phyloP scores from a whole-genome alignment of 2,329 filamentous ascomycete genomes.

The Xylariaceae sp. region DNA sequence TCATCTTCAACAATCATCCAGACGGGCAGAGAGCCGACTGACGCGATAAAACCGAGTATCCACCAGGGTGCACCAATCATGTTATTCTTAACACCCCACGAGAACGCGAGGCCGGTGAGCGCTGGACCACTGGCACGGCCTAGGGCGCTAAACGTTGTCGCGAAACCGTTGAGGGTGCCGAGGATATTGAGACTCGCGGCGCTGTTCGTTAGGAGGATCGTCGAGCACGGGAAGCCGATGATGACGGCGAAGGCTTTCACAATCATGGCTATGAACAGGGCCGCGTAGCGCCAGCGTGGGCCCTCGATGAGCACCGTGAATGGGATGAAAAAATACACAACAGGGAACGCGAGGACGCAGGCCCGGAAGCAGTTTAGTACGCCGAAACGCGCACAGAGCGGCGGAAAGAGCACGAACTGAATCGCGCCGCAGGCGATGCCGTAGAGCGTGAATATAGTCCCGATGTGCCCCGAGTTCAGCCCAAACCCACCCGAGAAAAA shows the following conservation, averaged over 20 bases:
- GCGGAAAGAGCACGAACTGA: conserved; percentile 87
- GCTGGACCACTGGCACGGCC: conserved; percentile 83
- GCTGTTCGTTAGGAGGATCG: conserved; percentile 90
- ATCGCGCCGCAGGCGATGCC: conserved; percentile 79
- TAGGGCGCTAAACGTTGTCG: conserved; percentile 80
- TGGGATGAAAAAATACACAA: conserved; percentile 82
- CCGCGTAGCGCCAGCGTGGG: conserved; percentile 58
- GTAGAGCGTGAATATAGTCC: conserved; percentile 83
- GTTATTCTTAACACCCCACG: conserved; percentile 74
- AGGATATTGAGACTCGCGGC: conserved; percentile 77
- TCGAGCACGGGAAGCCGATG: conserved; percentile 87
- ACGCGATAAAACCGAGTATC: conserved; percentile 69
- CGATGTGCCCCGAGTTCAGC: conserved; percentile 74
- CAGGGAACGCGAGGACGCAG: conserved; percentile 71
- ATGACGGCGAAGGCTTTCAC: conserved; percentile 78
- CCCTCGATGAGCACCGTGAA: conserved; percentile 73
- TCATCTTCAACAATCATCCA: conserved; percentile 78
- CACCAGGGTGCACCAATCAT: conserved; percentile 85
- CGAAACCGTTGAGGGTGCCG: conserved; percentile 89
- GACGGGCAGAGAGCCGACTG: conserved; percentile 72
- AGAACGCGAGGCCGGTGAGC: conserved; percentile 74
- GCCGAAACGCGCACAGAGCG: conserved; percentile 74
- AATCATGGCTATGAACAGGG: conserved; percentile 73
- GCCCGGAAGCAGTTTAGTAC: conserved; percentile 75
- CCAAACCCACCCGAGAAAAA: conserved; percentile 87